Evolutionary conservation across 768 basidiomycete genomes (phyloP), one percentile per base, ranked within the genome.

Genomic region (Boletus eberwhitei): DNA sequence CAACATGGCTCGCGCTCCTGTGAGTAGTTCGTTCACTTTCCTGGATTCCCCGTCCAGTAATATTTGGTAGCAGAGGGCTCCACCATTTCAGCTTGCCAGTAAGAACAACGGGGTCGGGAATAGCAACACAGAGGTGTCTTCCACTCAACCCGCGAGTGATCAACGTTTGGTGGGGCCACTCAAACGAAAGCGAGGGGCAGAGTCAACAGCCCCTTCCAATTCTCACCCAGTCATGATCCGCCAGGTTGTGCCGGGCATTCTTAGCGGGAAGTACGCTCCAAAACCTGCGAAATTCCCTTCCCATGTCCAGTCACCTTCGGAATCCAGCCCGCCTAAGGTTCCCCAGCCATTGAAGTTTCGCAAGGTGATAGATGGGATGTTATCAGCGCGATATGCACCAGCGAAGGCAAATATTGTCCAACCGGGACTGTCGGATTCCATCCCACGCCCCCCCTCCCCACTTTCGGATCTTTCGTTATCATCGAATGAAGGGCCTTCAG

Each of bases 321-420:
- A 55, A 42, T 24, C 43, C 11, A 70, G 61, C 37, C 60, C 62
- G 2, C 58, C 44, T 17, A 72, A 61, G 47, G 54, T 17, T 29
- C 56, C 49, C 11, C 70, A 69, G 1, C 71, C 67, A 36, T 59
- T 76, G n/a, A 69, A 64, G 55, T 74, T 74, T 54, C 74, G 75
- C 19, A 75, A 73, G 34, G 75, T 73, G 13, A 67, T 70, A n/a
- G 68, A 70, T 45, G 74, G 75, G 48, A 74, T 72, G 63, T 41
- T 71, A 37, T 62, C 72, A 37, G 61, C 57, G 26, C 67, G 61
- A 35, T 69, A 72, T 31, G 49, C 57, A 11, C 52, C 62, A 37
- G 48, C 54, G 36, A 66, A 66, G 48, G 11, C 58, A 52, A 60
- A 51, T 54, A 38, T 34, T 42, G 32, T 53, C 3, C 57, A 55